Evolutionary conservation across 306 rosid species (phyloP).

Genomic region (Glycine latifolia): DNA sequence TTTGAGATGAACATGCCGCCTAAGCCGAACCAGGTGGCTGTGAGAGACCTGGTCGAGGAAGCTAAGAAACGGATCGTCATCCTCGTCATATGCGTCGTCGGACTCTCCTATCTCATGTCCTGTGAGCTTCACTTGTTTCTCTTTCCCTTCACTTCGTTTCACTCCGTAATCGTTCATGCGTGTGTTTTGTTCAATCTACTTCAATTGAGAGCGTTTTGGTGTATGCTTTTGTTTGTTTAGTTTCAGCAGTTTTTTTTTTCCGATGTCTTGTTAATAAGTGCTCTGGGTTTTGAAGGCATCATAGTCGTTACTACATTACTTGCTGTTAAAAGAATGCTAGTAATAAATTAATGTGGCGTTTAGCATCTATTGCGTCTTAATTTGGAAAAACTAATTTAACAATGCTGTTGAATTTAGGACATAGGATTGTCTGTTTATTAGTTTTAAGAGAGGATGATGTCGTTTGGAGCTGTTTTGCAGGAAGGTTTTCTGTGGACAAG

Average conservation of each 20-base stretch:
- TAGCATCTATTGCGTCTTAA: slow-evolving; percentile 3
- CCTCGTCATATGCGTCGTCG: slow-evolving; percentile 79
- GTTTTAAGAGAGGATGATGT: slow-evolving; percentile 5
- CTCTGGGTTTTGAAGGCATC: neutral
- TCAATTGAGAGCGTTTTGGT: slow-evolving; percentile 12
- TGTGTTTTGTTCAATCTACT: neutral
- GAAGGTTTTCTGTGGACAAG: slow-evolving; percentile 36
- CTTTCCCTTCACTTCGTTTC: slow-evolving; percentile 2
- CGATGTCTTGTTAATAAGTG: slow-evolving; percentile 18
- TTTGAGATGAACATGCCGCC: slow-evolving; percentile 47
- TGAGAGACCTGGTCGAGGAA: slow-evolving; percentile 94
- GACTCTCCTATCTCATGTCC: slow-evolving; percentile 95
- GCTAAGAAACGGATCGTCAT: slow-evolving; percentile 91
- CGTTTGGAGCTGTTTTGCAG: slow-evolving; percentile 21
- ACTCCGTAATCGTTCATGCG: neutral
- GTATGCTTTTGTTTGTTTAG: slow-evolving; percentile 18
- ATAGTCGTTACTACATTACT: neutral
- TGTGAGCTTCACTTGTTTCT: slow-evolving; percentile 56
- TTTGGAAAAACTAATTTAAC: slow-evolving; percentile 30
- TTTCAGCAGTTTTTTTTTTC: slow-evolving; percentile 3
- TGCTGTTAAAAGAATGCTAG: slow-evolving; percentile 25
- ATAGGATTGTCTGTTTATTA: neutral
- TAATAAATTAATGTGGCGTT: slow-evolving; percentile 23
- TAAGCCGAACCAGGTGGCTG: slow-evolving; percentile 62
- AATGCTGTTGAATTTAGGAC: slow-evolving; percentile 35